Percentiles rank a stretch among this genome's conserved stretches.
Evolutionary conservation across 2,329 filamentous ascomycete species (phyloP).

Genomic region (Herpomyces periplanetae): DNA sequence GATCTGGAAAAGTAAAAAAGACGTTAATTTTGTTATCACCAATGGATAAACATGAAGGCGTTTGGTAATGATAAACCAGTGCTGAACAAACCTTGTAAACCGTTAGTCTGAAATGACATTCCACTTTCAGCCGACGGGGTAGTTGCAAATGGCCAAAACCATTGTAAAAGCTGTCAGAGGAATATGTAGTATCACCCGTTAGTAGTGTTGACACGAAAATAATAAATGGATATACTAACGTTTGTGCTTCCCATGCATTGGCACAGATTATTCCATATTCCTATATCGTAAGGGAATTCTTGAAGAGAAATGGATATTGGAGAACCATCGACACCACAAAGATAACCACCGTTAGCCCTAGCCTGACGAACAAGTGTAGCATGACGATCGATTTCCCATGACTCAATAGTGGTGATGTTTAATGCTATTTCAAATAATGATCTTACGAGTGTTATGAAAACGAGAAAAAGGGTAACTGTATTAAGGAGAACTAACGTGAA

Average conservation of each 20-base stretch:
- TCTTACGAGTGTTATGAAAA: constrained; percentile 22
- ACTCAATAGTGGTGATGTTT: constrained; percentile 44
- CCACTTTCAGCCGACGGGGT: constrained; percentile 14
- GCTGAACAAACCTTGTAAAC: constrained; percentile 21
- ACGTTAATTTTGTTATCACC: constrained; percentile 8
- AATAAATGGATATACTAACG: constrained; percentile 3
- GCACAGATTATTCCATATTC: constrained; percentile 28
- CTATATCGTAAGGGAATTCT: constrained; percentile 48
- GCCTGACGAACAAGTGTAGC: constrained; percentile 14
- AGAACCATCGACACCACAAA: constrained; percentile 15
- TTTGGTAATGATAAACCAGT: constrained; percentile 21
- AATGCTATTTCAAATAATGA: constrained; percentile 19
- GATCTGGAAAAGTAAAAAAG: constrained; percentile 6
- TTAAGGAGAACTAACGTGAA: constrained; percentile 18
- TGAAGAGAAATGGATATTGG: constrained; percentile 17
- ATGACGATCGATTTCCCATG: constrained; percentile 26
- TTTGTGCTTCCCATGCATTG: constrained; percentile 35
- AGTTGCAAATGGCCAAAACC: constrained; percentile 24
- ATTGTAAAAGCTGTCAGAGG: constrained; percentile 14
- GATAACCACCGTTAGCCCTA: constrained; percentile 15
- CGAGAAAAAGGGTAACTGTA: constrained; percentile 17
- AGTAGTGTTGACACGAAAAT: constrained; percentile 1
- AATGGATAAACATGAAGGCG: constrained; percentile 11
- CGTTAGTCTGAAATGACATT: constrained; percentile 26
- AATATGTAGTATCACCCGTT: neutral